Percentiles rank a stretch among this genome's conserved stretches.
Evolutionary conservation across 768 basidiomycete species (phyloP).

Genomic region (Leccinum sublutescens): DNA sequence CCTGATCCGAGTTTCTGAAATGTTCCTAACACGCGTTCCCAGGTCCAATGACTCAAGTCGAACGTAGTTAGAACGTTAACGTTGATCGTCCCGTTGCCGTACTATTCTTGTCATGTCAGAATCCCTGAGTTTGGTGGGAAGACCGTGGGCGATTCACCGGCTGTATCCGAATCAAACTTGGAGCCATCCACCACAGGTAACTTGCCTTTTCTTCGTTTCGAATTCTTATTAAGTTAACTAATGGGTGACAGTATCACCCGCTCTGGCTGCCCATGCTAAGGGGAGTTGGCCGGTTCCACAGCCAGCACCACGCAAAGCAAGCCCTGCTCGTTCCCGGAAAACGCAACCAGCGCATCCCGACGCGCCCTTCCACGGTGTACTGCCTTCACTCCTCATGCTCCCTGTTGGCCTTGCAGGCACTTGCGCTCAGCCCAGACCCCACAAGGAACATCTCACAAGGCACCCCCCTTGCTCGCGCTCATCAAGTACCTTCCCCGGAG

Average conservation of each 20-base stretch:
- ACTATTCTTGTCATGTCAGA: not conserved
- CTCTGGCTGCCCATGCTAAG: constrained; percentile 73
- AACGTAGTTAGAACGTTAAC: not conserved
- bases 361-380: constrained; percentile 4
- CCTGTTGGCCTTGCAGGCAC: constrained; percentile 14
- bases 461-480: constrained; percentile 5
- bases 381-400: constrained; percentile 26
- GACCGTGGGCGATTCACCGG: constrained; percentile 14
- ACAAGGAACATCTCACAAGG: constrained; percentile 1
- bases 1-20: not conserved
- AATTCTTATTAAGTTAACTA: not conserved
- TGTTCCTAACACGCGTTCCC: not conserved
- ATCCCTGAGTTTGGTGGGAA: not conserved
- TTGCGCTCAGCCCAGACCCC: constrained; percentile 13
- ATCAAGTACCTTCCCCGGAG: not conserved
- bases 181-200: not conserved
- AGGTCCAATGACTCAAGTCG: not conserved
- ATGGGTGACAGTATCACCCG: constrained; percentile 30
- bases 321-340: constrained; percentile 26
- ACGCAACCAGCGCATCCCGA: constrained; percentile 9
- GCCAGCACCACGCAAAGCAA: constrained; percentile 51
- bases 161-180: constrained; percentile 13
- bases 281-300: constrained; percentile 55
- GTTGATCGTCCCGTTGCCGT: not conserved
- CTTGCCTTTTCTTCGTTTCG: not conserved